phyloP scores from a whole-genome alignment of 441 rosid species.

The Theobroma grandiflorum region DNA sequence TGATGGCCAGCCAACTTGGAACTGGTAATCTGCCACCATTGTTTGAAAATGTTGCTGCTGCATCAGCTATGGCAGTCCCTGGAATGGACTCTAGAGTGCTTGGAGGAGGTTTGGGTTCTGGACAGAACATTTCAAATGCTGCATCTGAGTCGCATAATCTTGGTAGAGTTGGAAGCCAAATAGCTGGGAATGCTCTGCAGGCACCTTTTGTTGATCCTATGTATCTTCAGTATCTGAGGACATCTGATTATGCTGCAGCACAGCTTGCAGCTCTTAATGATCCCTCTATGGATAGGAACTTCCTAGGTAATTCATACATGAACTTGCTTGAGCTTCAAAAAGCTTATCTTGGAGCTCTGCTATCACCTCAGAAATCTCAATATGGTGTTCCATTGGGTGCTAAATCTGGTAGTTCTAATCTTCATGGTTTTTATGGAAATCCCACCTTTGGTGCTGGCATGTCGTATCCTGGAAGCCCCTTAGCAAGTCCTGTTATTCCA shows the following conservation, averaged over 20 bases:
- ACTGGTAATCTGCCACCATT: constrained; percentile 62
- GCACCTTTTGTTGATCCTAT: constrained; percentile 66
- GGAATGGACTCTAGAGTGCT: constrained; percentile 70
- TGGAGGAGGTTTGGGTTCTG: constrained; percentile 62
- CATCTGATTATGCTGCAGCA: constrained; percentile 62
- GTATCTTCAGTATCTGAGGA: constrained; percentile 69
- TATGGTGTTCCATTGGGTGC: constrained; percentile 56
- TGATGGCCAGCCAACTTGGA: constrained; percentile 76
- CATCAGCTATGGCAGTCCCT: constrained; percentile 66
- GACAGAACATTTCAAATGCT: constrained; percentile 47
- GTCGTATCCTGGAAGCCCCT: constrained; percentile 79
- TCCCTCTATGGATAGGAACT: constrained; percentile 59
- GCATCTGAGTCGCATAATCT: constrained; percentile 56
- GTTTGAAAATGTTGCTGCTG: constrained; percentile 74
- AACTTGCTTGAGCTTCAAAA: constrained; percentile 72
- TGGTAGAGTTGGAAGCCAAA: constrained; percentile 55
- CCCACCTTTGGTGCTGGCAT: constrained; percentile 65
- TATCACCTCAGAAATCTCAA: constrained; percentile 71
- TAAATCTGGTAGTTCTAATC: constrained; percentile 64
- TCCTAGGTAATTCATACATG: constrained; percentile 61
- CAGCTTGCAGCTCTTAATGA: constrained; percentile 61
- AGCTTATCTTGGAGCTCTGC: constrained; percentile 64
- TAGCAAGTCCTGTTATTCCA: constrained; percentile 61
- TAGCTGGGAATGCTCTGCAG: constrained; percentile 63
- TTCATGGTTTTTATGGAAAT: constrained; percentile 65